These are phyloP conservation scores for Plectosphaerella sp. DNA, from an alignment of 2,329 filamentous ascomycete genomes.

Conservation along the genomic window DNA sequence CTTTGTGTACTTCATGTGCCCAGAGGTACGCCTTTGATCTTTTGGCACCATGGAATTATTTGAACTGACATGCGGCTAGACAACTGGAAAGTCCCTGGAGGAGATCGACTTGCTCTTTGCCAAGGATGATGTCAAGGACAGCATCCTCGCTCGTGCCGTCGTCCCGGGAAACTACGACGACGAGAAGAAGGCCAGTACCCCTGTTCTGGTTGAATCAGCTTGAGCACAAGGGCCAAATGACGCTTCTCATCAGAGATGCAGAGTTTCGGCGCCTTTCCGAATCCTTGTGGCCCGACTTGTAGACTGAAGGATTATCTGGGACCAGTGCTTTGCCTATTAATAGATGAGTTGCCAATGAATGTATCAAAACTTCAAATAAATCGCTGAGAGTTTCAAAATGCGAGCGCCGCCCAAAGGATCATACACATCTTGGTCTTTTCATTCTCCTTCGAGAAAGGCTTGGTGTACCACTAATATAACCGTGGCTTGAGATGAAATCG, in stretches of 20 bases:
- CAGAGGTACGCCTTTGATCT: not conserved
- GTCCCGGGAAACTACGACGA: not conserved
- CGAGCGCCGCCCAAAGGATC: not conserved
- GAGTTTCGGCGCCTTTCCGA: not conserved
- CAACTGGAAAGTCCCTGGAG: slow-evolving; percentile 2
- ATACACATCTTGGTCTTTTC: not conserved
- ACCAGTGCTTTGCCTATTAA: not conserved
- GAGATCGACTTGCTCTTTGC: slow-evolving; percentile 3
- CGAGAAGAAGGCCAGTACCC: not conserved
- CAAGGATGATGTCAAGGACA: slow-evolving; percentile 1
- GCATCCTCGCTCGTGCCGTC: not conserved
- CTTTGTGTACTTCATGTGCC: slow-evolving; percentile 4
- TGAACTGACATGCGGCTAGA: not conserved
- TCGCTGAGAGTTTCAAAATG: not conserved
- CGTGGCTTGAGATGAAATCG: not conserved
- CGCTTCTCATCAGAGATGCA: not conserved
- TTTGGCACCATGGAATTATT: not conserved
- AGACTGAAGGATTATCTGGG: not conserved
- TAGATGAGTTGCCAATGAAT: not conserved
- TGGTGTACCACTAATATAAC: not conserved
- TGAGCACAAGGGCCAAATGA: not conserved
- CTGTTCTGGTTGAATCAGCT: not conserved
- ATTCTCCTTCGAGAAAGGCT: not conserved
- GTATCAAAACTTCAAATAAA: not conserved
- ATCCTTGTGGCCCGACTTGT: not conserved